Conservation (phyloP, 805 yeast genomes). For the Ogataea parapolymorpha region DNA sequence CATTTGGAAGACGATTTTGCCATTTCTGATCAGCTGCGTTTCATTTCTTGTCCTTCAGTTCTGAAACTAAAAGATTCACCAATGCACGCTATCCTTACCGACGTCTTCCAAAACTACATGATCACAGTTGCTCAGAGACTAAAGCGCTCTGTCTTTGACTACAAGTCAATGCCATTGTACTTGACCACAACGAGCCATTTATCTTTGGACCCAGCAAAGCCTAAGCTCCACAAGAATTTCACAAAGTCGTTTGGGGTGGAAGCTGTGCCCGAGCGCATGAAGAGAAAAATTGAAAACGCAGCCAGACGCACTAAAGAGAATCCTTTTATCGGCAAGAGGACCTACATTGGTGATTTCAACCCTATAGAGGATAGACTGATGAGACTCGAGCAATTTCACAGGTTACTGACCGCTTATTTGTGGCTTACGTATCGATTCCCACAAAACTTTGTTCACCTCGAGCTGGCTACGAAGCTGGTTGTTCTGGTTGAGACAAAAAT, state of each 20-base stretch:
- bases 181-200: conserved; percentile 23
- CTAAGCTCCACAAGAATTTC: conserved; percentile 12
- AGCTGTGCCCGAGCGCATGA: conserved; percentile 28
- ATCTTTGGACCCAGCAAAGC: conserved; percentile 2
- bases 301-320: conserved; percentile 14
- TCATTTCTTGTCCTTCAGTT: conserved; percentile 37
- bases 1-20: conserved; percentile 24
- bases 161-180: conserved; percentile 29
- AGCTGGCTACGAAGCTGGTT: conserved; percentile 68
- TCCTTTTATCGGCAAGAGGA: conserved; percentile 16
- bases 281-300: conserved; percentile 13
- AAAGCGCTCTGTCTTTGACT: conserved; percentile 57
- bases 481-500: conserved; percentile 63
- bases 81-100: conserved; percentile 31
- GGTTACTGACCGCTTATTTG: conserved; percentile 60
- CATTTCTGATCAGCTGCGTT: conserved; percentile 32
- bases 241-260: conserved; percentile 23
- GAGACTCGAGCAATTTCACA: conserved; percentile 63
- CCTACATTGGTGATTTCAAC: conserved; percentile 17
- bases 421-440: conserved; percentile 93
- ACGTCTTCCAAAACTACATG: conserved; percentile 44
- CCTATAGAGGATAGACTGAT: conserved; percentile 32
- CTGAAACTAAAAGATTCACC: conserved; percentile 18
- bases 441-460: conserved; percentile 69
- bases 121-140: conserved; percentile 52